A percentile compares a stretch with the other conserved stretches of the same genome.
Evolutionary conservation across 768 basidiomycete genomes (phyloP).

Genomic region (Mycena filopes): DNA sequence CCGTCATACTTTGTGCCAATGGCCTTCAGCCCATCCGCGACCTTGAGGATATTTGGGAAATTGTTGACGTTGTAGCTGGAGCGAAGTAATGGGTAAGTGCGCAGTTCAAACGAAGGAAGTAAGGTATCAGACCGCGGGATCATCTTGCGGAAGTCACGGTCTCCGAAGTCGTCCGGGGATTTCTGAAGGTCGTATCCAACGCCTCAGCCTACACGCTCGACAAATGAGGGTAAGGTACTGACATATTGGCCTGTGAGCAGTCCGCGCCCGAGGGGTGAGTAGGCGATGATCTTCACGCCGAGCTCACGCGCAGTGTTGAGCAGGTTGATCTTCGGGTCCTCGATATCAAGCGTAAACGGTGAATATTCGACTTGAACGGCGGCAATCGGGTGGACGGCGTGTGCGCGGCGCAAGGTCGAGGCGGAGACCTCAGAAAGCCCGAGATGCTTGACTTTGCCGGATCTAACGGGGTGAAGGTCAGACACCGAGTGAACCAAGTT

Average conservation of each 20-base stretch:
- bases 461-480: not conserved
- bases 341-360: constrained; percentile 41
- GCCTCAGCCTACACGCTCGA: too few relatives aligned
- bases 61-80: constrained; percentile 15
- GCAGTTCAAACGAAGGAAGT: too few relatives aligned
- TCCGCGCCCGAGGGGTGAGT: constrained; percentile 52
- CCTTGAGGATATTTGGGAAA: constrained; percentile 52
- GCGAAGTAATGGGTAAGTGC: too few relatives aligned
- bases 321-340: constrained; percentile 42
- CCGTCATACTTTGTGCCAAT: constrained; percentile 49
- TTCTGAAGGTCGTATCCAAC: too few relatives aligned
- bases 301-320: constrained; percentile 45
- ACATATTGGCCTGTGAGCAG: constrained; percentile 50
- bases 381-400: constrained; percentile 46
- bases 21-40: constrained; percentile 51
- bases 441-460: constrained; percentile 49
- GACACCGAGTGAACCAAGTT: too few relatives aligned
- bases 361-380: constrained; percentile 51
- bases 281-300: constrained; percentile 50
- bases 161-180: constrained; percentile 41
- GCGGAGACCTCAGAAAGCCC: constrained; percentile 50
- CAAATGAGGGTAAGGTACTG: too few relatives aligned
- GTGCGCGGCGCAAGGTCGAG: constrained; percentile 47
- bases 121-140: constrained; percentile 46
- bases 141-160: constrained; percentile 41